Evolutionary conservation across 2,329 filamentous ascomycete genomes (phyloP), one percentile per base, ranked within the genome.

Genomic region (Aspergillus amoenus): DNA sequence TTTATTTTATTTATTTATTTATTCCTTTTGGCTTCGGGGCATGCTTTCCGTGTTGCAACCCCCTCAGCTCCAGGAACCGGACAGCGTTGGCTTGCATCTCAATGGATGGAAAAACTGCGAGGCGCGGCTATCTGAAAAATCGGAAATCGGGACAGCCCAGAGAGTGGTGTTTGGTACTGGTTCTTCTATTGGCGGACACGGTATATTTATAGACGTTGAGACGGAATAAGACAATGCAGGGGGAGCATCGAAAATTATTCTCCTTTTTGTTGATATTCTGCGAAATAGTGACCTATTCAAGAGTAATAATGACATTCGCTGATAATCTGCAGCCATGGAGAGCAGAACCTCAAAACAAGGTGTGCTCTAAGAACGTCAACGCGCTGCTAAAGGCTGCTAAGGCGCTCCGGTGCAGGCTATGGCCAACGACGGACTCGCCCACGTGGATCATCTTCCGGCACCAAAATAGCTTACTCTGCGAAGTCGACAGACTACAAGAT

Each of bases 401-500:
- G 44, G 21, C 50, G 44, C 42, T 43, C 47, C 40, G 47, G 55
- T 48, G 43, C 42, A 41, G 48, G 39, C 50, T 37, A 40, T 42
- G 51, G 57, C 54, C 50, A 60, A 57, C 54, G 47, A 54, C 42
- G 39, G 50, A 11, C 50, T 42, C 15, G 51, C 53, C 61, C 62
- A 64, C 62, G 62, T 64, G 62, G 62, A 61, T 60, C 57, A 60
- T 52, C 34, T 42, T 49, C 27, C 42, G 42, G 53, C 56, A 56
- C 51, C 59, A 60, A 37, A 60, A 54, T 62, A 64, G 61, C 52
- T 50, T 60, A 46, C 32, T 40, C 47, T 39, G 43, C 43, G 24
- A 34, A 34, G 24, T 13, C 15, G 32, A 34, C 18, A 21, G 21
- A 21, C 21, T 21, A 21, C 21, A 47, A 27, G 22, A 27, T 15